A percentile compares a stretch with the other conserved stretches of the same genome.
Evolutionary conservation across 2,329 filamentous ascomycete genomes (phyloP).

Genomic region (Ophiocordyceps camponoti-leonardi): DNA sequence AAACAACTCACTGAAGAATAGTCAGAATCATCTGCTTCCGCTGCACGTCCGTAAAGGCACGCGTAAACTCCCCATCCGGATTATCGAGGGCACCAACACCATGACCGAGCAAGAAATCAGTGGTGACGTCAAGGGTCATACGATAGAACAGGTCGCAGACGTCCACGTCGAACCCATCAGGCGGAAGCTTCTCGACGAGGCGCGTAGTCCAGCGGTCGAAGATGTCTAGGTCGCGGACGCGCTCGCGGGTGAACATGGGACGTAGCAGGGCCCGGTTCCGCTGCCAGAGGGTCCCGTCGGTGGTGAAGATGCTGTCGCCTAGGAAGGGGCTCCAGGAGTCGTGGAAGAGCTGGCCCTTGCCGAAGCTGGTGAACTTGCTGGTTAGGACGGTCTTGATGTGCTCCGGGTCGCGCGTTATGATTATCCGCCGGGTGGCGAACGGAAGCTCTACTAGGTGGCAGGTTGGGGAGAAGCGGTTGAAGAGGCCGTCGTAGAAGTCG

Average conservation of each 20-base stretch:
- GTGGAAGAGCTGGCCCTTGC: conserved; percentile 64
- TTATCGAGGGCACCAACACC: conserved; percentile 16
- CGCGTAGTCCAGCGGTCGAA: conserved; percentile 36
- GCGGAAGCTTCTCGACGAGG: conserved; percentile 5
- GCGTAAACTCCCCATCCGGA: conserved; percentile 51
- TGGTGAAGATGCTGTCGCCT: conserved; percentile 60
- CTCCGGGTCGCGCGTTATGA: conserved; percentile 69
- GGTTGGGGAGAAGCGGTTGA: conserved; percentile 1
- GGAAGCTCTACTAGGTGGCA: conserved; percentile 29
- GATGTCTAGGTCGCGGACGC: conserved; percentile 62
- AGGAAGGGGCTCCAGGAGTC: conserved; percentile 59
- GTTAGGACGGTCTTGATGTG: conserved; percentile 88
- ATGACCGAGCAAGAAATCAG: conserved; percentile 64
- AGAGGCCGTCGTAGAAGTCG: conserved; percentile 3
- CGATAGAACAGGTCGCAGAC: conserved; percentile 66
- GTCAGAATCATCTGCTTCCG: conserved; percentile 34
- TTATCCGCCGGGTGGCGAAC: conserved; percentile 36
- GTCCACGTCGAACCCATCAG: conserved; percentile 41
- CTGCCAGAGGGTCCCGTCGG: conserved; percentile 67
- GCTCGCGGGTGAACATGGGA: conserved; percentile 74
- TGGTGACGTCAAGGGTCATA: conserved; percentile 68
- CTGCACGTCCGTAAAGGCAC: conserved; percentile 68
- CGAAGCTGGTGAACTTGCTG: conserved; percentile 69
- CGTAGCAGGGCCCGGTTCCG: conserved; percentile 61
- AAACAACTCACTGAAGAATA: conserved; percentile 5